Evolutionary conservation across 2,329 filamentous ascomycete genomes (phyloP).

Genomic region (Trichophyton simii): DNA sequence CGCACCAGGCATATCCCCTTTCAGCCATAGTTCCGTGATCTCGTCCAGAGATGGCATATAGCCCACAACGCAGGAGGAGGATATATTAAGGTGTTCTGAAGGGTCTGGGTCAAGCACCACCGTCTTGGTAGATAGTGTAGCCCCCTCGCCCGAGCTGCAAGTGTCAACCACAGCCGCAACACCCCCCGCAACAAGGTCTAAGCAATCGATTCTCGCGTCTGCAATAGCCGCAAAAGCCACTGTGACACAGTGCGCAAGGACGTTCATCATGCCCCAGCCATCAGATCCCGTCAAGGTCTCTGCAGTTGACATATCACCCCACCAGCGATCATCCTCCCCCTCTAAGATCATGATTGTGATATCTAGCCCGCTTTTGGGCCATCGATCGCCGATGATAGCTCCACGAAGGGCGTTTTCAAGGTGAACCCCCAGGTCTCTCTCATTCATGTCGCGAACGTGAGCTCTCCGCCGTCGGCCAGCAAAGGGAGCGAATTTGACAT

Average conservation of each 20-base stretch:
- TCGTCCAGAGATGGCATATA: conserved; percentile 82
- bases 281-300: conserved; percentile 40
- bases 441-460: conserved; percentile 72
- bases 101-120: conserved; percentile 67
- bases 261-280: conserved; percentile 81
- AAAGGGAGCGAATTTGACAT: conserved; percentile 95
- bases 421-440: conserved; percentile 82
- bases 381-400: conserved; percentile 81
- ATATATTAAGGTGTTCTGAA: conserved; percentile 61
- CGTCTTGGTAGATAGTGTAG: conserved; percentile 18
- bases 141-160: conserved; percentile 13
- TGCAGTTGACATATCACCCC: conserved; percentile 42
- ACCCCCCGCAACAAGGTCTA: conserved; percentile 79
- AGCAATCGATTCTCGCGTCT: conserved; percentile 90
- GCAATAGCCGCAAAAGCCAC: conserved; percentile 85
- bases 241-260: conserved; percentile 82
- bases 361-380: conserved; percentile 98
- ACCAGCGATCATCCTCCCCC: conserved; percentile 70
- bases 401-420: conserved; percentile 82
- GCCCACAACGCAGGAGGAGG: conserved; percentile 78
- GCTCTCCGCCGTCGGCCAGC: conserved; percentile 70
- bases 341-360: conserved; percentile 87
- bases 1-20: conserved; percentile 47
- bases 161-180: conserved; percentile 62
- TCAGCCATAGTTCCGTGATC: conserved; percentile 89